Base-by-base conservation (phyloP, 169 alveolate genomes). In the Babesia bovis region DNA sequence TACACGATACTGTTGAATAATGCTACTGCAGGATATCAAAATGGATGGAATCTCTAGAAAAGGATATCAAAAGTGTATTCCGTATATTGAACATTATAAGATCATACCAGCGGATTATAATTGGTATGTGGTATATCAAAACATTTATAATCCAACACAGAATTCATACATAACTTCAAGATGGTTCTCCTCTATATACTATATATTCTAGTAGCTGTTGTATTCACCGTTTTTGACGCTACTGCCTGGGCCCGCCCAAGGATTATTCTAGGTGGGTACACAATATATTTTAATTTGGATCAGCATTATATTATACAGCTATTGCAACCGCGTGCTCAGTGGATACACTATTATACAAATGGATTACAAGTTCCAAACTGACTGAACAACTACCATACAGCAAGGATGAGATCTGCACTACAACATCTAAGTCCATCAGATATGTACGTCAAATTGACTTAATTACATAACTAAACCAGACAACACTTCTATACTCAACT, bases 111-210 rank as follows among this genome's bases (percentile, higher is more conserved):
- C 2, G 63, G 23, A 67, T 53, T n/a, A 68, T 78, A 36, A 26
- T 68, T 49, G 87, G 87, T 78, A 35, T 3, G 76, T 38, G 6
- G 25, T 23, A 42, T 33, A 0, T 13, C 12, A 2, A 1, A 25
- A 4, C 53, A 42, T 0, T 10, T 65, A 0, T 55, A 0, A 25
- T 15, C 12, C n/a, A 33, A 6, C 68, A 23, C 38, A 78, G 87
- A 56, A 17, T 78, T 78, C 52, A 33, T 78, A 10, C 72, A 67
- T 42, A 68, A 69, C 59, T 78, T 78, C 74, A 78, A 69, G 66
- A 40, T 74, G 28, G 32, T 57, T 21, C 66, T 51, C 33, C 38
- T 61, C 3, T 78, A 78, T 74, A 10, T 53, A n/a, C 52, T 78
- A 32, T 69, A 65, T 45, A 66, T 36, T 2, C 12, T 57, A 5